Percentiles rank a stretch among this genome's conserved stretches.
Conservation (phyloP, 75 land plant species). For the Sequoiadendron giganteum region DNA sequence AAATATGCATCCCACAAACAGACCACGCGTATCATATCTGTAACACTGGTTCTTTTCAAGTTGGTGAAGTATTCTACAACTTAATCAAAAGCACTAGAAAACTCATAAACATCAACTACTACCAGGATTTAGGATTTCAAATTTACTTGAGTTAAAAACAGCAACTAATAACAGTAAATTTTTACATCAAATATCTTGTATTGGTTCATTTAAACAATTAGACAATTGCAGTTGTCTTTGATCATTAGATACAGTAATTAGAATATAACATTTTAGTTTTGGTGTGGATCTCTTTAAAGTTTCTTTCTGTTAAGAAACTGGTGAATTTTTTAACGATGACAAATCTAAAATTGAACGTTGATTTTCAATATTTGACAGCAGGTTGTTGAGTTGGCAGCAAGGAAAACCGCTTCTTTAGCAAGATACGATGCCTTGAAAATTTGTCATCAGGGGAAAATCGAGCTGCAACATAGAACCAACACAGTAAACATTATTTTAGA, state of each 20-base stretch:
- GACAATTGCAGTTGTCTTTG: background rate
- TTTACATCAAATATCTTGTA: background rate
- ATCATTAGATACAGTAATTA: background rate
- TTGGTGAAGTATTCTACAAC: background rate
- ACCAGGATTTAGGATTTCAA: background rate
- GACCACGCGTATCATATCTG: background rate
- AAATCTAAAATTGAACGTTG: background rate
- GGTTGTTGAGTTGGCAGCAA: conserved; percentile 67
- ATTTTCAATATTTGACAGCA: conserved; percentile 44
- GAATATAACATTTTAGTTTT: background rate
- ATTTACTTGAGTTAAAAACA: background rate
- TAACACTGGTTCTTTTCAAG: background rate
- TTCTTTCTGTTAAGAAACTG: background rate
- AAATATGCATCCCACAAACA: background rate
- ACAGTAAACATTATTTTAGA: background rate
- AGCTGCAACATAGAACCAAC: conserved; percentile 41
- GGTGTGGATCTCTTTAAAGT: background rate
- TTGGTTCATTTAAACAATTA: background rate
- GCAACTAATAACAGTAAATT: background rate
- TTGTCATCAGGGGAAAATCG: conserved; percentile 92
- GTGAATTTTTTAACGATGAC: background rate
- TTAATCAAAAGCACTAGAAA: background rate
- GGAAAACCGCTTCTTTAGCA: conserved; percentile 76
- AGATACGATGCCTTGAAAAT: conserved; percentile 67
- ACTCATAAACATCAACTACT: background rate